Evolutionary conservation across 805 yeast genomes (phyloP).

Genomic region (Candida xyloterini): DNA sequence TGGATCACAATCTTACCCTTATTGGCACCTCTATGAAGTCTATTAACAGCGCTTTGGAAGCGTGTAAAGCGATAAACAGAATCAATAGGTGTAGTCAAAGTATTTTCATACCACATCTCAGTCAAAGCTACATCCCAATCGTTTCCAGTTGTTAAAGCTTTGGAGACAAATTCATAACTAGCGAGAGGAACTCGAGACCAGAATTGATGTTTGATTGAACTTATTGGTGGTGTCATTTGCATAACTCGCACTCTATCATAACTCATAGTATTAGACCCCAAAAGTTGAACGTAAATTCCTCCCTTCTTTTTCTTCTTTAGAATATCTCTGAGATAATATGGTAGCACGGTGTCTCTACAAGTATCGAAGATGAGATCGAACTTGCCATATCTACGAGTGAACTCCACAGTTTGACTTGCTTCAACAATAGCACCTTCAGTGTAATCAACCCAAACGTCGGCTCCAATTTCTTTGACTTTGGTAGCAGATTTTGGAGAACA

Average conservation of each 20-base stretch:
- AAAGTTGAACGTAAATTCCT: conserved; percentile 50
- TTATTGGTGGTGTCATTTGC: conserved; percentile 25
- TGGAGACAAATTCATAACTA: conserved; percentile 5
- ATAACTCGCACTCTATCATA: conserved; percentile 29
- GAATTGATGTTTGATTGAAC: conserved; percentile 12
- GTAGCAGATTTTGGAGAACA: conserved; percentile 38
- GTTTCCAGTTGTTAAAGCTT: conserved; percentile 6
- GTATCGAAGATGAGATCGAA: conserved; percentile 67
- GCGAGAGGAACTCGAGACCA: conserved; percentile 18
- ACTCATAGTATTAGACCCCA: conserved; percentile 50
- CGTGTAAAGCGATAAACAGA: conserved; percentile 49
- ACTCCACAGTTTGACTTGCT: conserved; percentile 34
- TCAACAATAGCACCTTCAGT: conserved; percentile 38
- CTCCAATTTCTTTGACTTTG: conserved; percentile 42
- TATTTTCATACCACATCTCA: conserved; percentile 45
- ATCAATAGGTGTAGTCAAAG: conserved; percentile 49
- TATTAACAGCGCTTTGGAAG: conserved; percentile 47
- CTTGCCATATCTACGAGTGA: conserved; percentile 36
- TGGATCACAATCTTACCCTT: conserved; percentile 65
- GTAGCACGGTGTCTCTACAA: conserved; percentile 55
- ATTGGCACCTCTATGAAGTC: conserved; percentile 44
- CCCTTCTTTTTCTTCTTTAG: conserved; percentile 47
- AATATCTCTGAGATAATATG: conserved; percentile 39
- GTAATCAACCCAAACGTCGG: conserved; percentile 57
- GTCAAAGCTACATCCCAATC: conserved; percentile 32